Evolutionary conservation across 169 alveolate genomes (phyloP).

Genomic region (Cystoisospora suis): DNA sequence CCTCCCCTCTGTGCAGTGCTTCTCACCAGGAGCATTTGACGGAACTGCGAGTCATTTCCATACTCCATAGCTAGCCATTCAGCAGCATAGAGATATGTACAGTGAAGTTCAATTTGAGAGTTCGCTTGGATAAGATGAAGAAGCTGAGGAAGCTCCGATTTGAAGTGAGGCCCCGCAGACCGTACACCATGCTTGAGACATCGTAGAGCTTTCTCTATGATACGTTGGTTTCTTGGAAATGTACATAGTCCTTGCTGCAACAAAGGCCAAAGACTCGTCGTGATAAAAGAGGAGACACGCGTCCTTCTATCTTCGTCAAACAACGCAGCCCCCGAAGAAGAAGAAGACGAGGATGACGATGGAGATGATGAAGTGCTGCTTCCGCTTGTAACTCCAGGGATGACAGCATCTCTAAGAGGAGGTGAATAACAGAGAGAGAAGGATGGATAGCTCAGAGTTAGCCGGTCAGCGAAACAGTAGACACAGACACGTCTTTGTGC

Average conservation of each 20-base stretch:
- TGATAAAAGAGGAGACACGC: conserved; percentile 22
- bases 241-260: conserved; percentile 32
- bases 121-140: conserved; percentile 23
- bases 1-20: background rate
- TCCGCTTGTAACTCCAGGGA: background rate
- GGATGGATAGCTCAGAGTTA: no score
- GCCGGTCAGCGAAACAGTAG: no score
- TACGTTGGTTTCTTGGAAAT: background rate
- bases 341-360: background rate
- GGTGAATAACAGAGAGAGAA: background rate
- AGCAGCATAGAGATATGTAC: conserved; percentile 47
- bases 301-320: background rate
- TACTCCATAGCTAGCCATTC: conserved; percentile 48
- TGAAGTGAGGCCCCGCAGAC: conserved; percentile 33
- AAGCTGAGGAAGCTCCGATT: background rate
- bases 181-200: conserved; percentile 58
- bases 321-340: background rate
- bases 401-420: conserved; percentile 1
- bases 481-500: no score
- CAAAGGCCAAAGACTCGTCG: conserved; percentile 42
- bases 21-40: background rate
- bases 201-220: conserved; percentile 35
- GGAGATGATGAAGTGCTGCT: background rate
- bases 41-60: conserved; percentile 10
- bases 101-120: conserved; percentile 28